Conservation (phyloP, 306 rosid genomes). For the Rosa rugosa region DNA sequence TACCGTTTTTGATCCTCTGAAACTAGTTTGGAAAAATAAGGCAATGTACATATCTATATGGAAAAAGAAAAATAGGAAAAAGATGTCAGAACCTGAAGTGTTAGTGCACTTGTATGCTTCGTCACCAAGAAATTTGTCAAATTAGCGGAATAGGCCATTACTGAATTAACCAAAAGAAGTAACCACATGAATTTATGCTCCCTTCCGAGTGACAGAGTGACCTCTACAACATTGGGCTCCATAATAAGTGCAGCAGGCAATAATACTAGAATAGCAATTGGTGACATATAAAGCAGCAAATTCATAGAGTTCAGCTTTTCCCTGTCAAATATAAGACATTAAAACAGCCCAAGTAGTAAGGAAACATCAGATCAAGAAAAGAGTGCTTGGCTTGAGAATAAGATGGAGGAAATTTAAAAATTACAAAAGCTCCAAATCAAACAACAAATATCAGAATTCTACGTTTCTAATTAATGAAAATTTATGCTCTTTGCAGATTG, state of each 20-base stretch:
- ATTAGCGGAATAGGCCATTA: constrained; percentile 83
- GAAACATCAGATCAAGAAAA: constrained; percentile 8
- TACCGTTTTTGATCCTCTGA: not conserved
- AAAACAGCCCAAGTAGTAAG: constrained; percentile 15
- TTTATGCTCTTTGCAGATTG: not conserved
- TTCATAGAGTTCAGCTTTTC: constrained; percentile 97
- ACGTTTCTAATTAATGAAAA: not conserved
- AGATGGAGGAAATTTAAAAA: not conserved
- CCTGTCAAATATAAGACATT: constrained; percentile 49
- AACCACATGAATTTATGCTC: constrained; percentile 79
- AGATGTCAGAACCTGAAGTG: constrained; percentile 75
- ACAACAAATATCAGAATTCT: not conserved
- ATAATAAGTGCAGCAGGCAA: constrained; percentile 85
- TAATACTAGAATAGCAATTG: constrained; percentile 71
- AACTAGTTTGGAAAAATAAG: not conserved
- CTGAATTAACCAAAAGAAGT: constrained; percentile 85
- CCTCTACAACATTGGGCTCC: constrained; percentile 85
- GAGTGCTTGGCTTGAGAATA: constrained; percentile 8
- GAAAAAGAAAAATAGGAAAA: not conserved
- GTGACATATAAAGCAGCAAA: constrained; percentile 92
- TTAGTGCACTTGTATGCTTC: constrained; percentile 92
- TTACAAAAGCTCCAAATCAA: not conserved
- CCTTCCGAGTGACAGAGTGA: constrained; percentile 56
- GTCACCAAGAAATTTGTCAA: constrained; percentile 95
- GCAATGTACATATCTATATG: not conserved